Evolutionary conservation across 2,329 filamentous ascomycete genomes (phyloP), one percentile per base, ranked within the genome.

Genomic region (Bipolaris cookei): DNA sequence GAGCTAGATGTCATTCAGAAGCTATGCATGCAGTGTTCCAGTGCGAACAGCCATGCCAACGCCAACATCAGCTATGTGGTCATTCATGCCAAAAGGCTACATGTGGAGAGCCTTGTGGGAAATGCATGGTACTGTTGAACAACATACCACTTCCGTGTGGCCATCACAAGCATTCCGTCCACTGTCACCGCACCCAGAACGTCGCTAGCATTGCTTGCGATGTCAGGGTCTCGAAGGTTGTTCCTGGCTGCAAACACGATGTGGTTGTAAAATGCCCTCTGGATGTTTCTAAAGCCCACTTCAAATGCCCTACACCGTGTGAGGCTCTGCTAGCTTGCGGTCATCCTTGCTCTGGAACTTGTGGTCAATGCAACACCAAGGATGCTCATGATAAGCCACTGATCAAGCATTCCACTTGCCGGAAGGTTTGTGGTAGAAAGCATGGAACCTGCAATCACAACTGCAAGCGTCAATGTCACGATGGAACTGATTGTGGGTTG

Each of bases 231-330:
- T 42, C 77, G 10, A 83, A 81, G 51, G 71, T 53, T 0, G 79
- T 90, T 0, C 79, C 82, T 0, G 78, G 77, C 0, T 91, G 89
- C 66, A 67, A 72, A 0, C 88, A 92, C 67, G 66, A 51, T 0
- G 75, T 87, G 0, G 64, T 51, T 0, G 76, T 87, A 1, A 62
- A 70, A 5, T 91, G 89, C 65, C 65, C 74, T 16, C 42, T 72
- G 3, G 77, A 88, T 48, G 80, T 87, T 6, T 58, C 64, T 0
- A 42, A 58, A 0, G 23, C 67, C 0, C 21, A 45, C 0, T 88
- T 82, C 66, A 58, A 39, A 1, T 92, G 89, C 66, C 52, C 44
- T 0, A 73, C 71, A 1, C 48, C 60, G 1, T 91, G 89, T 62
- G 76, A 70, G 0, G 59, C 62, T 0, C 39, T 67, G 0, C 76